Percentiles rank a stretch among this genome's conserved stretches.
Evolutionary conservation across 805 yeast species (phyloP).

Genomic region (Schizosaccharomyces lindneri): DNA sequence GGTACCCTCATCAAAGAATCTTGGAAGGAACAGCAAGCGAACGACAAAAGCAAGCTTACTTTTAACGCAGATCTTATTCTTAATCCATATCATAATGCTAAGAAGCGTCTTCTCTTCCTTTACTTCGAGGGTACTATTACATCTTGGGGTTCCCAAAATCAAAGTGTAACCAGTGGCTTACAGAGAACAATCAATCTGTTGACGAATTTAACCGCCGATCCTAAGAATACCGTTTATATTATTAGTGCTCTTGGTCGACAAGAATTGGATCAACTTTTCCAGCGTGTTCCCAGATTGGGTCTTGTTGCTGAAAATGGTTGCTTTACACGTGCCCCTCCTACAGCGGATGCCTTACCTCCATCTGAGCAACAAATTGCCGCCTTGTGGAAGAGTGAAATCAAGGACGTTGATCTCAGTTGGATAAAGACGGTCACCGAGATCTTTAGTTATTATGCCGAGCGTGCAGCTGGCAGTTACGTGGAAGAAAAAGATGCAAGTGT

Average conservation of each 20-base stretch:
- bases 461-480: slow-evolving; percentile 56
- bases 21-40: slow-evolving; percentile 22
- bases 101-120: slow-evolving; percentile 26
- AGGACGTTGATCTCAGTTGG: slow-evolving; percentile 23
- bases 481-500: slow-evolving; percentile 55
- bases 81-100: slow-evolving; percentile 9
- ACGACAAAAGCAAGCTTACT: not conserved
- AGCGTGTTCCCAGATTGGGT: slow-evolving; percentile 46
- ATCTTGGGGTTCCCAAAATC: slow-evolving; percentile 5
- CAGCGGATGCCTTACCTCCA: not conserved
- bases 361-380: not conserved
- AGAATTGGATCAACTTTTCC: slow-evolving; percentile 43
- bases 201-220: slow-evolving; percentile 31
- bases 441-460: slow-evolving; percentile 37
- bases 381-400: slow-evolving; percentile 23
- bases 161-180: slow-evolving; percentile 13
- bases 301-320: slow-evolving; percentile 83
- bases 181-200: slow-evolving; percentile 33
- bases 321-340: slow-evolving; percentile 22
- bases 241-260: slow-evolving; percentile 38
- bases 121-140: slow-evolving; percentile 21
- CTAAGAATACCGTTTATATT: slow-evolving; percentile 43
- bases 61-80: not conserved
- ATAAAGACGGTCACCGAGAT: slow-evolving; percentile 21
- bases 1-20: slow-evolving; percentile 26